These are phyloP conservation scores for Podospora anserina DNA, from an alignment of 495 filamentous ascomycete genomes.

Conservation along the genomic window DNA sequence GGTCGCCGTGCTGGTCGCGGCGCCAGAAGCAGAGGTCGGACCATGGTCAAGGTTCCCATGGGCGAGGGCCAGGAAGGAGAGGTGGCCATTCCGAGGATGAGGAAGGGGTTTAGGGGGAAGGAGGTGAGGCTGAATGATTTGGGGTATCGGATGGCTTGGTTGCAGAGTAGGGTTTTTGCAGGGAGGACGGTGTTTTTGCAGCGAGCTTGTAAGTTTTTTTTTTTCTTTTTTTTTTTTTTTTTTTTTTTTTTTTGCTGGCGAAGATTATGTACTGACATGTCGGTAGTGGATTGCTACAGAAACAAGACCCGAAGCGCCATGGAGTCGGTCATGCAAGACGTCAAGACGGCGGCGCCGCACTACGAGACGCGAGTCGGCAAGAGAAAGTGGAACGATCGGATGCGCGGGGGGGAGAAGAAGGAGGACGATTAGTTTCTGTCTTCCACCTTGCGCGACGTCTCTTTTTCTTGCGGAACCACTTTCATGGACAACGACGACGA, in stretches of 20 bases:
- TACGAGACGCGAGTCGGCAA: conserved; percentile 90
- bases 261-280: conserved; percentile 7
- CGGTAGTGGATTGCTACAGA: conserved; percentile 83
- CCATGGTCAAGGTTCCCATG: conserved; percentile 59
- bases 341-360: conserved; percentile 67
- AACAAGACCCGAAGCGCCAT: conserved; percentile 87
- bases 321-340: conserved; percentile 68
- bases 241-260: neutral
- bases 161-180: conserved; percentile 83
- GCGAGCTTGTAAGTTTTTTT: conserved; percentile 71
- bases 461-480: no score
- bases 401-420: conserved; percentile 37
- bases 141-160: conserved; percentile 93
- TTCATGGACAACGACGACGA: neutral
- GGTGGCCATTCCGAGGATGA: conserved; percentile 69
- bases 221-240: neutral
- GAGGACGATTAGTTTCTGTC: conserved; percentile 24
- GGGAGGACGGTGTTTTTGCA: conserved; percentile 85
- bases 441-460: neutral
- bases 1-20: conserved; percentile 34
- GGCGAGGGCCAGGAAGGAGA: conserved; percentile 62
- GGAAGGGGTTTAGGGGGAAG: conserved; percentile 62
- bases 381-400: conserved; percentile 73
- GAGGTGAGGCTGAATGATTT: conserved; percentile 87
- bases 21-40: conserved; percentile 24